A percentile compares a stretch with the other conserved stretches of the same genome.
These are phyloP conservation scores for Scedosporium apiospermum DNA, from an alignment of 2,329 filamentous ascomycete genomes.

Conservation along the genomic window DNA sequence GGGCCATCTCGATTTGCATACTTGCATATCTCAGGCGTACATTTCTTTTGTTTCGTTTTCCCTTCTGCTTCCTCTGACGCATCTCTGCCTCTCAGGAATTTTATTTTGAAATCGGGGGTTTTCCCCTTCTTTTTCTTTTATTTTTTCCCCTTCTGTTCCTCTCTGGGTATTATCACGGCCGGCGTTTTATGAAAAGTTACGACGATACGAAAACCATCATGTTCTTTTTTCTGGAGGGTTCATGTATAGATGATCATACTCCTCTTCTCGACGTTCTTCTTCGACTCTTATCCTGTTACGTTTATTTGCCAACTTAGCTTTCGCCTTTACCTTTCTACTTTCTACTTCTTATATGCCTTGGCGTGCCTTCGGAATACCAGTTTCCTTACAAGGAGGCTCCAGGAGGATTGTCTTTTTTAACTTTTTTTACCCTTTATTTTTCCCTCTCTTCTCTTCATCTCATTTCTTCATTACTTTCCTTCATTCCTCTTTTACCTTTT, in stretches of 20 bases:
- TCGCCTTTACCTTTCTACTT: neutral
- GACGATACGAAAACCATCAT: constrained; percentile 2
- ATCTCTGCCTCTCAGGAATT: constrained; percentile 2
- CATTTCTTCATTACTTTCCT: neutral
- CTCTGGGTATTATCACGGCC: neutral
- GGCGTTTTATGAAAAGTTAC: constrained; percentile 3
- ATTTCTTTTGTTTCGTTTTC: constrained; percentile 5
- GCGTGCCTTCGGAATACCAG: constrained; percentile 7
- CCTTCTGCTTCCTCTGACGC: constrained; percentile 4
- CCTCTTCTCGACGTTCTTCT: neutral
- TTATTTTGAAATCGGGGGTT: neutral
- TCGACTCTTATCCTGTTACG: constrained; percentile 8
- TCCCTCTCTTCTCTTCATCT: neutral
- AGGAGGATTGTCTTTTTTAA: constrained; percentile 5
- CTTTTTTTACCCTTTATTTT: constrained; percentile 8
- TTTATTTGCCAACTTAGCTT: constrained; percentile 6
- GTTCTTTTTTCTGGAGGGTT: constrained; percentile 2
- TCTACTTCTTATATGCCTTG: constrained; percentile 7
- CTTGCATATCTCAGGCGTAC: neutral
- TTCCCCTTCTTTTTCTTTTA: neutral
- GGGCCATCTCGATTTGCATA: constrained; percentile 4
- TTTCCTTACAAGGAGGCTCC: neutral
- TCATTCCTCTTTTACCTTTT: neutral
- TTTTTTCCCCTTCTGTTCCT: neutral
- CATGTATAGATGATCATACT: constrained; percentile 5